These are phyloP conservation scores for Daldinia concentrica DNA, from an alignment of 495 filamentous ascomycete genomes.

Conservation along the genomic window DNA sequence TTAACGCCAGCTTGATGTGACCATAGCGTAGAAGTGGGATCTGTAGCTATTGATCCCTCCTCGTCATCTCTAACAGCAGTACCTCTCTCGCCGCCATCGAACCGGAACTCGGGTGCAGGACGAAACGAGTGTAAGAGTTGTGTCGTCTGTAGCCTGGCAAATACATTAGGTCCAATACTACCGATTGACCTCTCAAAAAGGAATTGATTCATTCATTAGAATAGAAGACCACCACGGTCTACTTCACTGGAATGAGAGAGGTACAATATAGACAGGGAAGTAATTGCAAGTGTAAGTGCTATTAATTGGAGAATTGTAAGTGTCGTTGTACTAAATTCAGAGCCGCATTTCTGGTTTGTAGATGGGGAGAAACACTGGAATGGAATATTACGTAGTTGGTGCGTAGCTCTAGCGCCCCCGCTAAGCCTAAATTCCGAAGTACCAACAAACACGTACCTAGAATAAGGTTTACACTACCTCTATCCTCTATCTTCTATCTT, in stretches of 20 bases:
- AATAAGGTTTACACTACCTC: conserved; percentile 1
- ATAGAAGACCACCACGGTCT: conserved; percentile 14
- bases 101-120: conserved; percentile 69
- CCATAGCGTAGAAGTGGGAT: conserved; percentile 48
- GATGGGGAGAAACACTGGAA: conserved; percentile 19
- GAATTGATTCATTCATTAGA: conserved; percentile 80
- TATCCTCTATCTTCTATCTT: too few relatives aligned
- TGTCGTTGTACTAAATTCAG: conserved; percentile 27
- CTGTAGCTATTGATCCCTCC: conserved; percentile 28
- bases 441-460: neutral
- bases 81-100: conserved; percentile 66
- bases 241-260: neutral
- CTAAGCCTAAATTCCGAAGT: conserved; percentile 20
- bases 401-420: conserved; percentile 12
- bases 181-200: conserved; percentile 78
- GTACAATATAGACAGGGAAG: neutral
- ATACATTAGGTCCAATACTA: conserved; percentile 64
- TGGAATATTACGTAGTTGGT: conserved; percentile 21
- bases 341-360: conserved; percentile 28
- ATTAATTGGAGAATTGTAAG: neutral
- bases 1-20: conserved; percentile 82
- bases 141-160: conserved; percentile 70
- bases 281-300: neutral
- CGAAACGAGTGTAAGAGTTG: conserved; percentile 65
- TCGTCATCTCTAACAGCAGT: conserved; percentile 31